These are phyloP conservation scores for Dothistroma pini DNA, from an alignment of 2,329 filamentous ascomycete genomes.

Conservation along the genomic window DNA sequence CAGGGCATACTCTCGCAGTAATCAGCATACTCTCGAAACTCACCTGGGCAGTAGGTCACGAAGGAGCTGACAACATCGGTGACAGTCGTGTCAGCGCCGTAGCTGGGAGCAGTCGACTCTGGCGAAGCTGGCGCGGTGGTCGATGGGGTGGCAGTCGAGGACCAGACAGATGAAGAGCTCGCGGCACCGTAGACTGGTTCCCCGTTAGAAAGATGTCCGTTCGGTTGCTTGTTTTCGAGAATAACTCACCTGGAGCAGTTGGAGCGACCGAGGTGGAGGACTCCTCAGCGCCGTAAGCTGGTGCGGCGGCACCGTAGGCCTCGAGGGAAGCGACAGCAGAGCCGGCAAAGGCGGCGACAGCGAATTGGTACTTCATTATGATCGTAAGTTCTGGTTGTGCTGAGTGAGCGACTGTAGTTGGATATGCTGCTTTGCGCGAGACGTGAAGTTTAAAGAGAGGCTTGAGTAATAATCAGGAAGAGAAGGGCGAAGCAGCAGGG, in stretches of 20 bases:
- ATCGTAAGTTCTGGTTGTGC: not conserved
- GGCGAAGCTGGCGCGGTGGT: not conserved
- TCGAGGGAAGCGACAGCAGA: slow-evolving; percentile 9
- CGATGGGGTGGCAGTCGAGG: not conserved
- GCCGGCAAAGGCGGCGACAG: slow-evolving; percentile 11
- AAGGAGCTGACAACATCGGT: slow-evolving; percentile 23
- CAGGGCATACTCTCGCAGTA: no score
- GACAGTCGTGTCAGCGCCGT: slow-evolving; percentile 19
- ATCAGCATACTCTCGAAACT: not conserved
- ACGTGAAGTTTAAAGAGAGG: not conserved
- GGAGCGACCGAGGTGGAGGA: not conserved
- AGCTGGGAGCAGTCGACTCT: slow-evolving; percentile 18
- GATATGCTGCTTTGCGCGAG: slow-evolving; percentile 4
- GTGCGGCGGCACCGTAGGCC: slow-evolving; percentile 1
- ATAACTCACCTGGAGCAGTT: not conserved
- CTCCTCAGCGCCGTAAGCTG: not conserved
- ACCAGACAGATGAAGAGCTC: not conserved
- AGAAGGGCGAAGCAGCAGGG: not conserved
- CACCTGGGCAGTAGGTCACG: slow-evolving; percentile 26
- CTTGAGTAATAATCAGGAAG: not conserved
- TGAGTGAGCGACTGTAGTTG: slow-evolving; percentile 7
- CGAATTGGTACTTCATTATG: slow-evolving; percentile 13
- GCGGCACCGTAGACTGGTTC: slow-evolving; percentile 1
- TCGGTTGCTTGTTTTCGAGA: not conserved
- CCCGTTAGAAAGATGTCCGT: not conserved